Conservation (phyloP, 495 filamentous ascomycete species). For the Aspergillus diversus region DNA sequence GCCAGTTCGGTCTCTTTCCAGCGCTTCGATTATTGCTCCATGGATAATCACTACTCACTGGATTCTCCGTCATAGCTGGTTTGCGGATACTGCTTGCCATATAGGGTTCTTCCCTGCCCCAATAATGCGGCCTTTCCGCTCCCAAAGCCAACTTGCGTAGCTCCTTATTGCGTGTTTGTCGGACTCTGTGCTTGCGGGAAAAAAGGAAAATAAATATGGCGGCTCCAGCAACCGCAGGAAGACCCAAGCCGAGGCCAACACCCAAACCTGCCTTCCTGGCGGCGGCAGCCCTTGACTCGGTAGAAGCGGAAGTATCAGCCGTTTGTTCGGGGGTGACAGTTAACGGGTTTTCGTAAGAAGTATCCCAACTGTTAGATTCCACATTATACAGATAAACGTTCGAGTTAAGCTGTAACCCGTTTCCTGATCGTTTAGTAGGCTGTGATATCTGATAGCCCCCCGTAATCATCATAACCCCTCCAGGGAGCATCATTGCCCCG, state of each 20-base stretch:
- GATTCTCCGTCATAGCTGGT: constrained; percentile 33
- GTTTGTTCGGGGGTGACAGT: not conserved
- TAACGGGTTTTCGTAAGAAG: constrained; percentile 66
- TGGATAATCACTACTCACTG: constrained; percentile 33
- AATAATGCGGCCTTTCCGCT: constrained; percentile 50
- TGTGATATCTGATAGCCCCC: constrained; percentile 75
- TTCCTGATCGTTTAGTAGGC: constrained; percentile 44
- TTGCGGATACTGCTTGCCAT: constrained; percentile 44
- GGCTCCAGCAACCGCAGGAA: constrained; percentile 55
- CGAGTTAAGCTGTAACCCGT: constrained; percentile 40
- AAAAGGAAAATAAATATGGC: constrained; percentile 62
- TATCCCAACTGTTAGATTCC: constrained; percentile 71
- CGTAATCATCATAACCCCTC: constrained; percentile 85
- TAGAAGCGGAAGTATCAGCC: constrained; percentile 1
- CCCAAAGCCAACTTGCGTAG: constrained; percentile 56
- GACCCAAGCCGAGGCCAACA: constrained; percentile 72
- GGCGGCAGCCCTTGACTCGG: constrained; percentile 24
- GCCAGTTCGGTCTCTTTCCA: constrained; percentile 31
- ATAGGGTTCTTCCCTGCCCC: constrained; percentile 38
- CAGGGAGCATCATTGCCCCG: constrained; percentile 79
- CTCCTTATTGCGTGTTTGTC: constrained; percentile 53
- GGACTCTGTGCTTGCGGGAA: constrained; percentile 51
- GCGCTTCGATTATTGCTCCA: constrained; percentile 42
- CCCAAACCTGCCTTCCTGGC: constrained; percentile 68
- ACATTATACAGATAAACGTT: constrained; percentile 75